These are phyloP conservation scores for Phytophthora hibernalis DNA, from an alignment of 352 stramenopile species.

Conservation along the genomic window DNA sequence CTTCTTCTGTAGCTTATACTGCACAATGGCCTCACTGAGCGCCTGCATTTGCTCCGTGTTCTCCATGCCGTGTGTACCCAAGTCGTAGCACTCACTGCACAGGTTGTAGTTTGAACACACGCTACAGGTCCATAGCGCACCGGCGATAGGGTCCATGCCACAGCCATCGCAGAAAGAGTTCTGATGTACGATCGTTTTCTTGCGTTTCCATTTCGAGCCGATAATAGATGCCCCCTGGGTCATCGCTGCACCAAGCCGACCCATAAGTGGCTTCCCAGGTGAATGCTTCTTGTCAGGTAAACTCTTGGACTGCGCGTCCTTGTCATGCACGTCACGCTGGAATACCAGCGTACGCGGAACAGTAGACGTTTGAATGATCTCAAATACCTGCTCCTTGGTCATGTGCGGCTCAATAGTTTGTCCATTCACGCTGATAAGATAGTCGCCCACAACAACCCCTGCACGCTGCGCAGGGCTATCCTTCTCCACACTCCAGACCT, in stretches of 20 bases:
- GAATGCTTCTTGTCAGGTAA: constrained; percentile 51
- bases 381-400: constrained; percentile 65
- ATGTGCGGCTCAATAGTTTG: constrained; percentile 67
- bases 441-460: constrained; percentile 65
- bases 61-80: constrained; percentile 78
- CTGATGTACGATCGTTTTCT: constrained; percentile 69
- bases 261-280: constrained; percentile 46
- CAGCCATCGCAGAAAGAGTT: constrained; percentile 80
- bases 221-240: constrained; percentile 69
- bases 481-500: constrained; percentile 62
- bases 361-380: constrained; percentile 62
- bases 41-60: constrained; percentile 72
- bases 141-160: constrained; percentile 70
- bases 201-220: constrained; percentile 69
- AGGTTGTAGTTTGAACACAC: constrained; percentile 78
- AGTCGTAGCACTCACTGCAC: constrained; percentile 75
- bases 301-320: constrained; percentile 46
- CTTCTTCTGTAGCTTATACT: constrained; percentile 75
- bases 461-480: constrained; percentile 60
- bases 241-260: constrained; percentile 67
- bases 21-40: constrained; percentile 74
- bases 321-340: constrained; percentile 49
- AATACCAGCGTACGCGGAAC: constrained; percentile 68
- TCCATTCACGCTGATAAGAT: constrained; percentile 68
- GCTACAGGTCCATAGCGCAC: constrained; percentile 73